Evolutionary conservation across 2,329 filamentous ascomycete genomes (phyloP).

Genomic region (Aspergillus quadricinctus): DNA sequence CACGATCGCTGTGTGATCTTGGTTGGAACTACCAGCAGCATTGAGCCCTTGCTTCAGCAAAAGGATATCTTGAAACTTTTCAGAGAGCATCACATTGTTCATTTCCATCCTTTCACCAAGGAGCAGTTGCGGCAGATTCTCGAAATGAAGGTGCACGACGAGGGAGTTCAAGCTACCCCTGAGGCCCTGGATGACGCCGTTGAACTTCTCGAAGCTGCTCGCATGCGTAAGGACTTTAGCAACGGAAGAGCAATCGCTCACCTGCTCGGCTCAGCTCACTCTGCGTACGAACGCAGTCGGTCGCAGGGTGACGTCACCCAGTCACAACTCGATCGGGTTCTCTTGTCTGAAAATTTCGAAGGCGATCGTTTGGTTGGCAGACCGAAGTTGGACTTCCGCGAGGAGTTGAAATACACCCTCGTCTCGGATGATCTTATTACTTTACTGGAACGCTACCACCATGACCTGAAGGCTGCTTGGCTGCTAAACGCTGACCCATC

Average conservation of each 20-base stretch:
- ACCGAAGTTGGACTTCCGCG: constrained; percentile 9
- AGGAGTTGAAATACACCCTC: constrained; percentile 13
- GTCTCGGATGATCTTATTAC: constrained; percentile 17
- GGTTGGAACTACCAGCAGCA: constrained; percentile 6
- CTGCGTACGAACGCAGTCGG: constrained; percentile 11
- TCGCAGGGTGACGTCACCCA: background rate
- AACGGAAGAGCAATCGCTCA: constrained; percentile 16
- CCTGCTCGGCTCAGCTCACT: constrained; percentile 14
- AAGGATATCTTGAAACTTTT: constrained; percentile 1
- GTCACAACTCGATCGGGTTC: constrained; percentile 5
- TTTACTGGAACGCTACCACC: constrained; percentile 14
- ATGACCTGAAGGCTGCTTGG: constrained; percentile 18
- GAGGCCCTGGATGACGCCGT: constrained; percentile 15
- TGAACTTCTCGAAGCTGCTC: constrained; percentile 12
- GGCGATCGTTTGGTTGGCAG: constrained; percentile 5
- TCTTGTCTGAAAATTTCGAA: constrained; percentile 13
- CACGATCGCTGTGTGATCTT: constrained; percentile 13
- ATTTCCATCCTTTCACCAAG: constrained; percentile 8
- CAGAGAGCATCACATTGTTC: constrained; percentile 8
- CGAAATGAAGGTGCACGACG: constrained; percentile 12
- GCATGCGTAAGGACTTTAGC: constrained; percentile 18
- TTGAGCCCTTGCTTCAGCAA: constrained; percentile 12
- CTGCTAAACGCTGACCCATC: constrained; percentile 12
- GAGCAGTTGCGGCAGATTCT: constrained; percentile 15
- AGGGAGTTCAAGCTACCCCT: constrained; percentile 11